Conservation (phyloP, 1,284 basidiomycete genomes). For the Spongispora temasekensis region DNA sequence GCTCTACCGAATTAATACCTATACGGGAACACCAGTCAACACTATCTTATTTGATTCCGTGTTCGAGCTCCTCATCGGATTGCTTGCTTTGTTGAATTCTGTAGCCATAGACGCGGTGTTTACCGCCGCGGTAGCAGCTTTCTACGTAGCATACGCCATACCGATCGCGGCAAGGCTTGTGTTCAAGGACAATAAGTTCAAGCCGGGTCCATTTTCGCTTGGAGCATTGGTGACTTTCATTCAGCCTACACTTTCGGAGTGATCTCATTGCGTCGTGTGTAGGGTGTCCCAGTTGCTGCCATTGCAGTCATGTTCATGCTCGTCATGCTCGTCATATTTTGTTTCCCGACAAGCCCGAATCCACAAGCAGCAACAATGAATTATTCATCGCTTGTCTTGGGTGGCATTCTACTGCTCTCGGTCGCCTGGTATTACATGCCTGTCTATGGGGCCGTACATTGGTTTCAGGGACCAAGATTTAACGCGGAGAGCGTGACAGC, state of each 20-base stretch:
- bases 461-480: conserved; percentile 24
- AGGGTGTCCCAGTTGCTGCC: conserved; percentile 30
- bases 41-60: conserved; percentile 32
- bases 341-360: conserved; percentile 25
- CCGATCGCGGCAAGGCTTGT: conserved; percentile 29
- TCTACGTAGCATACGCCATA: conserved; percentile 24
- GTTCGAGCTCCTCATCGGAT: conserved; percentile 27
- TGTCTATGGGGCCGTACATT: conserved; percentile 29
- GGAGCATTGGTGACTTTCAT: conserved; percentile 25
- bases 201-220: conserved; percentile 37
- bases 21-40: conserved; percentile 36
- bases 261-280: not conserved
- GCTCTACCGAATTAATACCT: conserved; percentile 17
- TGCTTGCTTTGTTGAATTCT: conserved; percentile 28
- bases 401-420: conserved; percentile 24
- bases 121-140: conserved; percentile 19
- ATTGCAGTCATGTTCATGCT: conserved; percentile 32
- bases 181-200: conserved; percentile 31
- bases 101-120: conserved; percentile 35
- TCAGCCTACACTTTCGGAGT: not conserved
- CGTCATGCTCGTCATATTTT: conserved; percentile 31
- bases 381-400: conserved; percentile 32
- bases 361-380: conserved; percentile 28
- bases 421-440: conserved; percentile 33
- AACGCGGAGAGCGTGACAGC: conserved; percentile 2